Evolutionary conservation across 768 basidiomycete genomes (phyloP).

Genomic region (Harrya chromipes): DNA sequence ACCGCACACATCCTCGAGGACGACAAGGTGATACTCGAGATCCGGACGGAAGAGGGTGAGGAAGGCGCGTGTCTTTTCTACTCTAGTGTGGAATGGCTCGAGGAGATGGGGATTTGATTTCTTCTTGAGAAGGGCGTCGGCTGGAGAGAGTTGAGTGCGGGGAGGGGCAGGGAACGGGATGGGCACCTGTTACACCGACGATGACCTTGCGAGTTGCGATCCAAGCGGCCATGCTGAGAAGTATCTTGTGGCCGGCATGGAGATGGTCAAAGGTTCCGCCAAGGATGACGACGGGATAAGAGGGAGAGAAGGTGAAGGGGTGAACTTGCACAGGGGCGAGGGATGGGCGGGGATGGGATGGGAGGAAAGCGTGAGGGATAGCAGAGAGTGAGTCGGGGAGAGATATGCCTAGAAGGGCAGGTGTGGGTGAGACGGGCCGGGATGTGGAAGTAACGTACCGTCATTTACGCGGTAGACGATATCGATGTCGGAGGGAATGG

Average conservation of each 20-base stretch:
- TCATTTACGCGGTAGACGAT: constrained; percentile 44
- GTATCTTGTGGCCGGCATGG: constrained; percentile 95
- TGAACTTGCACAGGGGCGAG: neutral
- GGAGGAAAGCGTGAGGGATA: constrained; percentile 30
- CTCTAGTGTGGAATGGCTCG: constrained; percentile 58
- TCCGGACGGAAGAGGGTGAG: constrained; percentile 65
- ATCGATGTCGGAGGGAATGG: constrained; percentile 37
- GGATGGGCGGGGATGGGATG: constrained; percentile 5
- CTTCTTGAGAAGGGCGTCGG: constrained; percentile 63
- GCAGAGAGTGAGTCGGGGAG: constrained; percentile 43
- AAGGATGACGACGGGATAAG: constrained; percentile 71
- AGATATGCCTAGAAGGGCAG: constrained; percentile 23
- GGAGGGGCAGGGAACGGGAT: constrained; percentile 3
- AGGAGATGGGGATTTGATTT: constrained; percentile 71
- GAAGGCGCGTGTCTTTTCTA: constrained; percentile 59
- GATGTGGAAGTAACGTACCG: constrained; percentile 33
- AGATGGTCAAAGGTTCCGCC: constrained; percentile 99
- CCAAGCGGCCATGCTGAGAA: constrained; percentile 89
- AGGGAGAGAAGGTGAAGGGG: constrained; percentile 8
- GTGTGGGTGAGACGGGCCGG: constrained; percentile 3
- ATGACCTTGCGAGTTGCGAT: constrained; percentile 78
- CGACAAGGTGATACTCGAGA: constrained; percentile 63
- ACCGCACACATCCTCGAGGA: constrained; percentile 84
- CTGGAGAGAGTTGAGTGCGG: constrained; percentile 36
- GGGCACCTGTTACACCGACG: constrained; percentile 80